phyloP scores from a whole-genome alignment of 1,284 basidiomycete species.

The Inonotus obliquus region DNA sequence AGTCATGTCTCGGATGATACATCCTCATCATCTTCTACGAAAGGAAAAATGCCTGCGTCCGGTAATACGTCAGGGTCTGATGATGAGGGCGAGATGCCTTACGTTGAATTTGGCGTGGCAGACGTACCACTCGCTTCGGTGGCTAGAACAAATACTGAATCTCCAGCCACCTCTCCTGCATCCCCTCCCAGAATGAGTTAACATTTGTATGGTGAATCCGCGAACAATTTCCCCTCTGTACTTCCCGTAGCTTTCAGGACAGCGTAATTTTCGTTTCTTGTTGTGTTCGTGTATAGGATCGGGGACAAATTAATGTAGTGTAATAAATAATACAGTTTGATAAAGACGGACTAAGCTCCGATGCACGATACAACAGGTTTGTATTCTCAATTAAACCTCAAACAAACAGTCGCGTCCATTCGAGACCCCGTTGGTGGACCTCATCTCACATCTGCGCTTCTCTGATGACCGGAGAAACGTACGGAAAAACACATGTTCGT shows the following conservation, averaged over 20 bases:
- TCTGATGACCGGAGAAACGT: no score
- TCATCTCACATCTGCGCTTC: no score
- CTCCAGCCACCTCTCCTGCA: not conserved
- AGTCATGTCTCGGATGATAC: not conserved
- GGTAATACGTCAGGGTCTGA: not conserved
- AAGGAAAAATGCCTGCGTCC: not conserved
- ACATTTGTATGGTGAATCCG: not conserved
- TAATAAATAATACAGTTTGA: not conserved
- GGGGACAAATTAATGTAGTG: no score
- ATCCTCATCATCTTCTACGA: constrained; percentile 9
- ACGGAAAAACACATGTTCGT: no score
- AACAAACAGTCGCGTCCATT: no score
- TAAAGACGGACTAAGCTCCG: no score
- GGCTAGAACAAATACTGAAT: not conserved
- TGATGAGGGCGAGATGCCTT: constrained; percentile 40
- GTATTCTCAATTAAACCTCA: no score
- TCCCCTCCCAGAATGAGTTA: not conserved
- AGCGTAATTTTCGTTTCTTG: not conserved
- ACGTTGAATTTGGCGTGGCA: constrained; percentile 45
- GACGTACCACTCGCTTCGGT: constrained; percentile 25
- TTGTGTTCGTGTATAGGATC: not conserved
- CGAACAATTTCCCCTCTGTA: not conserved
- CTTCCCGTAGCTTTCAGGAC: not conserved
- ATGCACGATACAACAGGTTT: no score
- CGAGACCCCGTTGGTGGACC: no score